These are phyloP conservation scores for Mycosarcoma mackinlayi DNA, from an alignment of 1,284 basidiomycete species.

Conservation along the genomic window DNA sequence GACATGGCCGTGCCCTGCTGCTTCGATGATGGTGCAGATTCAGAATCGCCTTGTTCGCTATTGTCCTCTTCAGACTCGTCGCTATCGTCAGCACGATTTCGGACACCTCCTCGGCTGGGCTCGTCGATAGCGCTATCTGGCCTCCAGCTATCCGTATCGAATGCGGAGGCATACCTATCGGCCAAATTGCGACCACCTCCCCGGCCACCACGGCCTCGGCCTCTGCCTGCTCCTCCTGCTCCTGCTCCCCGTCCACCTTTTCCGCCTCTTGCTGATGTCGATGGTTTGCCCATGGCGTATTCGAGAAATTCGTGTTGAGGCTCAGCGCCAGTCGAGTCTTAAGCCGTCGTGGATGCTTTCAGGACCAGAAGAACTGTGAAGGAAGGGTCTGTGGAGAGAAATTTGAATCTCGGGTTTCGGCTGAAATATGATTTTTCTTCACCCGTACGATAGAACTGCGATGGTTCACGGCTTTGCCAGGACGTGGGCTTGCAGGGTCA, in stretches of 20 bases:
- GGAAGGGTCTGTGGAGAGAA: conserved; percentile 20
- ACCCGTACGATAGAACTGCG: not conserved
- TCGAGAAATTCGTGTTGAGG: not conserved
- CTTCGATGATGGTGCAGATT: conserved; percentile 15
- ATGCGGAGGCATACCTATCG: conserved; percentile 33
- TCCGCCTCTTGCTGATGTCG: conserved; percentile 28
- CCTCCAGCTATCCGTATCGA: conserved; percentile 45
- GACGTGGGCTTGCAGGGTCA: conserved; percentile 1
- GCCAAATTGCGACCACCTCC: conserved; percentile 36
- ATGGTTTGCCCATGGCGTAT: conserved; percentile 27
- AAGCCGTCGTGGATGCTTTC: not conserved
- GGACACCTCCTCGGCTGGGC: conserved; percentile 7
- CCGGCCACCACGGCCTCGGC: conserved; percentile 37
- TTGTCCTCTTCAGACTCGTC: conserved; percentile 15
- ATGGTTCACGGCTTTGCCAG: conserved; percentile 23
- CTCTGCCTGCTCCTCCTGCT: conserved; percentile 25
- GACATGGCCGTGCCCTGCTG: conserved; percentile 8
- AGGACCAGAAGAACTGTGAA: conserved; percentile 13
- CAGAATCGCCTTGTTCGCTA: conserved; percentile 13
- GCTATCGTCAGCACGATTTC: conserved; percentile 6
- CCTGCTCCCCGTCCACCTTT: conserved; percentile 25
- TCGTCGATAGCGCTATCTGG: conserved; percentile 53
- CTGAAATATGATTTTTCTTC: fast-evolving
- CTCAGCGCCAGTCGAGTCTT: no score
- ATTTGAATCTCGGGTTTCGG: conserved; percentile 22